phyloP scores from a whole-genome alignment of 1,139 yeast species.

The Yamadazyma spencermartinsiae region DNA sequence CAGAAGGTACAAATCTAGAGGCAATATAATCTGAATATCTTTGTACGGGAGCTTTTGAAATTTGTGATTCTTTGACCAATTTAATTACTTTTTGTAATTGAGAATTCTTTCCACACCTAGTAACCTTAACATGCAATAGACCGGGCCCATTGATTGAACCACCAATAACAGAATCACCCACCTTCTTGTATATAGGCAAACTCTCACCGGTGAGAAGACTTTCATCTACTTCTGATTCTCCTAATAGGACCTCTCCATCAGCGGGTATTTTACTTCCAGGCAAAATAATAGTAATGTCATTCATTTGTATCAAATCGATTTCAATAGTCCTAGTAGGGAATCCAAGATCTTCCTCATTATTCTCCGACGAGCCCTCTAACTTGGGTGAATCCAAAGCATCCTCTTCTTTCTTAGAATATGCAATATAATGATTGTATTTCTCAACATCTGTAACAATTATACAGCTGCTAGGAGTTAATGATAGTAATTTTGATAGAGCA shows the following conservation, averaged over 20 bases:
- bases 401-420: slow-evolving; percentile 15
- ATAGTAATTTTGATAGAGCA: slow-evolving; percentile 77
- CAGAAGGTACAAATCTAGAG: slow-evolving; percentile 79
- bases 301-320: slow-evolving; percentile 73
- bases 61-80: slow-evolving; percentile 87
- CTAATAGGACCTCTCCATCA: slow-evolving; percentile 79
- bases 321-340: slow-evolving; percentile 44
- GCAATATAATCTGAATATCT: slow-evolving; percentile 84
- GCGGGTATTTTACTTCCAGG: slow-evolving; percentile 93
- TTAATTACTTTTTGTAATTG: slow-evolving; percentile 84
- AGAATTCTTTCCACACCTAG: slow-evolving; percentile 76
- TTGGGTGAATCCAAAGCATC: slow-evolving; percentile 2
- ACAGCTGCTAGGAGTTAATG: slow-evolving; percentile 80
- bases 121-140: slow-evolving; percentile 65
- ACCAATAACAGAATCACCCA: slow-evolving; percentile 72
- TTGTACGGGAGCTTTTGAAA: slow-evolving; percentile 87
- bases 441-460: slow-evolving; percentile 51
- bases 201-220: slow-evolving; percentile 91
- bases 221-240: slow-evolving; percentile 84
- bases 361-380: not conserved
- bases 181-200: slow-evolving; percentile 61
- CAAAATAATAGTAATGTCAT: slow-evolving; percentile 72
- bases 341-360: slow-evolving; percentile 12
- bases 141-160: slow-evolving; percentile 90
- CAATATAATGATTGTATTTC: slow-evolving; percentile 23